Evolutionary conservation across 768 basidiomycete species (phyloP).

Genomic region (Asterophora parasitica): DNA sequence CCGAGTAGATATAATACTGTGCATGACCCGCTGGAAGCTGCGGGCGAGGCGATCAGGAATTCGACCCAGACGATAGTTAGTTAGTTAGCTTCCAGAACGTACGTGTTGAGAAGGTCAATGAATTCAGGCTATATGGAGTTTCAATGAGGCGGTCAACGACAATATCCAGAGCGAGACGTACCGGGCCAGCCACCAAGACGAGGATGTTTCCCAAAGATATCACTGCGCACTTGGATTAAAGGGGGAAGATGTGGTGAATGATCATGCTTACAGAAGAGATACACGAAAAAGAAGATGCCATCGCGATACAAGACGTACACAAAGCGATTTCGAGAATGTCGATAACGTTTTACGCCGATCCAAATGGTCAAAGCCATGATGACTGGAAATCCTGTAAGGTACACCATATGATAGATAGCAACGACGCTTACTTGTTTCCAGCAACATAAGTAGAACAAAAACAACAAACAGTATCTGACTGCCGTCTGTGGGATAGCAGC

Average conservation of each 20-base stretch:
- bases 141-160: background rate
- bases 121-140: conserved; percentile 7
- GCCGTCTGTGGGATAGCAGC: conserved; percentile 7
- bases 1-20: conserved; percentile 18
- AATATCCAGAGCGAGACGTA: background rate
- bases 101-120: conserved; percentile 19
- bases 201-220: conserved; percentile 16
- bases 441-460: conserved; percentile 4
- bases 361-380: conserved; percentile 22
- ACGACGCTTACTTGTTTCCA: conserved; percentile 2
- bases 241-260: background rate
- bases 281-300: conserved; percentile 21
- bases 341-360: conserved; percentile 18
- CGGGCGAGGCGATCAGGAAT: too few relatives aligned
- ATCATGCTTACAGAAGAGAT: conserved; percentile 18
- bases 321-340: conserved; percentile 17
- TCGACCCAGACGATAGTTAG: background rate
- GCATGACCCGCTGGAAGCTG: conserved; percentile 23
- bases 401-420: too few relatives aligned
- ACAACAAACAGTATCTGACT: conserved; percentile 6
- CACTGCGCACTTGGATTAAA: conserved; percentile 5
- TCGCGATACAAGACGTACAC: conserved; percentile 21
- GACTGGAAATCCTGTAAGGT: conserved; percentile 6
- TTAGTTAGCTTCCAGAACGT: background rate
- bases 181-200: conserved; percentile 13